A percentile compares a stretch with the other conserved stretches of the same genome.
These are phyloP conservation scores for Ziziphus jujuba DNA, from an alignment of 306 rosid species.

Conservation along the genomic window DNA sequence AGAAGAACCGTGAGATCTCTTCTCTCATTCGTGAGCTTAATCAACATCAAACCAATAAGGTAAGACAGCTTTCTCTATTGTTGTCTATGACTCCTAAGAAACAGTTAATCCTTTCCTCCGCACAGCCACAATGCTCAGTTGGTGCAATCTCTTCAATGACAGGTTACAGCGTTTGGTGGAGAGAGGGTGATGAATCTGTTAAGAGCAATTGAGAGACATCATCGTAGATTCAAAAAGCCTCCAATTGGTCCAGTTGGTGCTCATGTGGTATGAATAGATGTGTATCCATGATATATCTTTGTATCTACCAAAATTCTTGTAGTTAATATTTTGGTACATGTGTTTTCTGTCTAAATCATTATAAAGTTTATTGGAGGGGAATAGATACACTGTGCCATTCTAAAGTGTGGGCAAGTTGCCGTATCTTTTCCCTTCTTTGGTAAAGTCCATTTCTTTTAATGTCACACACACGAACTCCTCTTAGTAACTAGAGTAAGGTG, in stretches of 20 bases:
- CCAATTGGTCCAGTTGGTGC: constrained; percentile 95
- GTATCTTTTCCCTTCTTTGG: not conserved
- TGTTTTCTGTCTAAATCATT: not conserved
- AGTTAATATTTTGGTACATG: too few relatives aligned
- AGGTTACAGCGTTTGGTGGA: constrained; percentile 92
- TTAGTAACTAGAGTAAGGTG: too few relatives aligned
- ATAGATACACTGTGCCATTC: not conserved
- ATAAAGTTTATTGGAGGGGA: not conserved
- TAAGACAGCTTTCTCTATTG: constrained; percentile 21
- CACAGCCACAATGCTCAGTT: constrained; percentile 5
- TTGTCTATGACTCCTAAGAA: constrained; percentile 8
- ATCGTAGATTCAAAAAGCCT: constrained; percentile 59
- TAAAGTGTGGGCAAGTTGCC: not conserved
- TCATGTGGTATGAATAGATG: constrained; percentile 59
- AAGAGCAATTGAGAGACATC: constrained; percentile 55
- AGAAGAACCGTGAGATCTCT: constrained; percentile 22
- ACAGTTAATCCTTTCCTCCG: not conserved
- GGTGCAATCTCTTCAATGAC: constrained; percentile 24
- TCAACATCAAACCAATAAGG: constrained; percentile 67
- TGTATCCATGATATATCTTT: not conserved
- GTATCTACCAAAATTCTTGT: not conserved
- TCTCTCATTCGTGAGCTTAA: constrained; percentile 38
- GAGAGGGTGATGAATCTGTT: constrained; percentile 56
- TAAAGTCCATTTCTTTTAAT: not conserved
- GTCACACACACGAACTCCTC: too few relatives aligned